These are phyloP conservation scores for Ceratobasidium sp. DNA, from an alignment of 1,284 basidiomycete species.

Conservation along the genomic window DNA sequence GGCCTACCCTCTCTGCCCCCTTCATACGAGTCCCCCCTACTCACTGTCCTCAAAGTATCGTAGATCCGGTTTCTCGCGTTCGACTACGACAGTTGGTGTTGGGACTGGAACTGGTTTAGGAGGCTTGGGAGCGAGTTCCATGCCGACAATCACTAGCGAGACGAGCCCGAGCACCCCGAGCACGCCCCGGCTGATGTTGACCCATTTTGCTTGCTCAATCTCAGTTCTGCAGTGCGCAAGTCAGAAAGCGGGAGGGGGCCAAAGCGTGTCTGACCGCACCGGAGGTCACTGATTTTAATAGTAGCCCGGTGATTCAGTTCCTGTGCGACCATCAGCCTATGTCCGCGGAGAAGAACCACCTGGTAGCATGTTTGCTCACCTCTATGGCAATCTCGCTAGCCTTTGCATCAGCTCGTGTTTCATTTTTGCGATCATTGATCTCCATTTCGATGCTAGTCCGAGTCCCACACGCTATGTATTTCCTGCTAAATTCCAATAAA, in stretches of 20 bases:
- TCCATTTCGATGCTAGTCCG: conserved; percentile 88
- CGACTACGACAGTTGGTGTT: conserved; percentile 45
- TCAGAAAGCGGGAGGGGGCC: conserved; percentile 9
- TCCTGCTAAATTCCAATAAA: conserved; percentile 1
- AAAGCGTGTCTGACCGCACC: conserved; percentile 53
- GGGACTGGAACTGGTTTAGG: conserved; percentile 46
- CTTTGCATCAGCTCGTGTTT: conserved; percentile 90
- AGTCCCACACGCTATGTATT: conserved; percentile 12
- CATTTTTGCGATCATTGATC: conserved; percentile 92
- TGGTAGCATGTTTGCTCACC: conserved; percentile 58
- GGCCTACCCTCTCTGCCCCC: conserved; percentile 12
- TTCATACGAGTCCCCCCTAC: conserved; percentile 38
- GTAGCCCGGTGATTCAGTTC: conserved; percentile 89
- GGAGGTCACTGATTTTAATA: conserved; percentile 84
- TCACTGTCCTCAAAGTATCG: conserved; percentile 48
- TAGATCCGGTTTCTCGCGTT: conserved; percentile 46
- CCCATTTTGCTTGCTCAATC: conserved; percentile 91
- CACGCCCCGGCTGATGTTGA: conserved; percentile 84
- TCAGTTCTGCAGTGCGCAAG: conserved; percentile 60
- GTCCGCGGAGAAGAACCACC: conserved; percentile 3
- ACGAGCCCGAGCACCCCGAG: conserved; percentile 73
- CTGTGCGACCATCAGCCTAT: conserved; percentile 57
- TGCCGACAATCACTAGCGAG: conserved; percentile 69
- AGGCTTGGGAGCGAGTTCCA: conserved; percentile 63
- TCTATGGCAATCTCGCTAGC: conserved; percentile 89